A percentile compares a stretch with the other conserved stretches of the same genome.
These are phyloP conservation scores for Ailanthus altissimus DNA, from an alignment of 345 rosid species.

Conservation along the genomic window DNA sequence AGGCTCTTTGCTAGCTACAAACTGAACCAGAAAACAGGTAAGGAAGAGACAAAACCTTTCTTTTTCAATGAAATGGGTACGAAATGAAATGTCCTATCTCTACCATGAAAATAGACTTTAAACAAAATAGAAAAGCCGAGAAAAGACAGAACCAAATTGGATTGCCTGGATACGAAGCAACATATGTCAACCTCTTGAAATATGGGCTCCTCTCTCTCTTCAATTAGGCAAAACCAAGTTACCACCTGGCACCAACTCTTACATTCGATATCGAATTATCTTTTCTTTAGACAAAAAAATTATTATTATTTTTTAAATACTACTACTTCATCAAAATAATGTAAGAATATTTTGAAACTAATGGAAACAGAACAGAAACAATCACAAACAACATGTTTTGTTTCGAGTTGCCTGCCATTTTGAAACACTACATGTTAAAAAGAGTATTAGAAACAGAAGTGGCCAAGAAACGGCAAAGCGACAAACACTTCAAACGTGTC, in stretches of 20 bases:
- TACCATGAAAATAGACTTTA: conserved; percentile 23
- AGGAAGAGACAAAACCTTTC: conserved; percentile 4
- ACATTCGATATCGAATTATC: neutral
- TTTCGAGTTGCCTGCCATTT: neutral
- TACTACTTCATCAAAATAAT: neutral
- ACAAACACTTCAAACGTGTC: neutral
- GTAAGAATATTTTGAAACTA: neutral
- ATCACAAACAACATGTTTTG: neutral
- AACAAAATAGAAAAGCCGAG: conserved; percentile 34
- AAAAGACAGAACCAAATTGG: conserved; percentile 19
- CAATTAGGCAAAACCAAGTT: conserved; percentile 23
- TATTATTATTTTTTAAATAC: neutral
- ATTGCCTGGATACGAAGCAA: conserved; percentile 54
- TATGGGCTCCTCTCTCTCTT: conserved; percentile 24
- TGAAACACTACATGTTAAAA: conserved; percentile 2
- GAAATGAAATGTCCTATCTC: neutral
- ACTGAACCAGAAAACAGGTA: neutral
- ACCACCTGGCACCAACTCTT: conserved; percentile 15
- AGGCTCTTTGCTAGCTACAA: conserved; percentile 14
- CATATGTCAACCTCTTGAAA: conserved; percentile 45
- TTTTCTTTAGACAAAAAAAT: neutral
- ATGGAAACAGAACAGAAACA: neutral
- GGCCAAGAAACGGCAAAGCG: neutral
- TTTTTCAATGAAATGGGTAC: no score
- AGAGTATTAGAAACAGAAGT: neutral